Percentiles rank a stretch among this genome's conserved stretches.
Evolutionary conservation across 2,329 filamentous ascomycete genomes (phyloP).

Genomic region (Ilyonectria robusta): DNA sequence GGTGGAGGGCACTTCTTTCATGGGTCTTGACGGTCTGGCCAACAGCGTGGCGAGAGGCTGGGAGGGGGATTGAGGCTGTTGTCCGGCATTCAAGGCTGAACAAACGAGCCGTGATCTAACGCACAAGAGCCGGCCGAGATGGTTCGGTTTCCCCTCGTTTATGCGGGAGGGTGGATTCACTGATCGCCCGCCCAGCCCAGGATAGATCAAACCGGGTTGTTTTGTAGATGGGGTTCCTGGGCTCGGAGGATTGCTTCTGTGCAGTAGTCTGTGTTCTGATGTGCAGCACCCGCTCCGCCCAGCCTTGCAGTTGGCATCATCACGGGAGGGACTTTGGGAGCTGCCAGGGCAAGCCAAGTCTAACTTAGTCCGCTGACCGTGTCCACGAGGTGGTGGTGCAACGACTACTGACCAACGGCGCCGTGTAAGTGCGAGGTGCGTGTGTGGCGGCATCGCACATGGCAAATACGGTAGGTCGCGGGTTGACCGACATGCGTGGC

Average conservation of each 20-base stretch:
- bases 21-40: not conserved
- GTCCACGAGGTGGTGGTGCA: conserved; percentile 4
- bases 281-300: not conserved
- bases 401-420: not conserved
- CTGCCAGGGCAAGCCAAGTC: conserved; percentile 3
- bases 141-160: conserved; percentile 39
- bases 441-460: not conserved
- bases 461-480: not conserved
- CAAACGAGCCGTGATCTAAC: not conserved
- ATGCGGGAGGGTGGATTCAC: conserved; percentile 37
- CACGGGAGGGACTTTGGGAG: not conserved
- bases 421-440: not conserved
- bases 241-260: not conserved
- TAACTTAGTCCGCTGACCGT: not conserved
- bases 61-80: not conserved
- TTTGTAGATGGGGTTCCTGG: not conserved
- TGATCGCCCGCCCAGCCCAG: conserved; percentile 27
- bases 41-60: not conserved
- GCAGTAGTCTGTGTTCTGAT: conserved; percentile 3
- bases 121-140: not conserved
- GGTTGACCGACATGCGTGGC: conserved; percentile 6
- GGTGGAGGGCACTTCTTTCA: not conserved
- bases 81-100: not conserved
- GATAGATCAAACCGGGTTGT: conserved; percentile 4
- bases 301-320: conserved; percentile 8